Evolutionary conservation across 208 protist genomes (phyloP), one percentile per base, ranked within the genome.

Genomic region (Acanthamoeba sp.): DNA sequence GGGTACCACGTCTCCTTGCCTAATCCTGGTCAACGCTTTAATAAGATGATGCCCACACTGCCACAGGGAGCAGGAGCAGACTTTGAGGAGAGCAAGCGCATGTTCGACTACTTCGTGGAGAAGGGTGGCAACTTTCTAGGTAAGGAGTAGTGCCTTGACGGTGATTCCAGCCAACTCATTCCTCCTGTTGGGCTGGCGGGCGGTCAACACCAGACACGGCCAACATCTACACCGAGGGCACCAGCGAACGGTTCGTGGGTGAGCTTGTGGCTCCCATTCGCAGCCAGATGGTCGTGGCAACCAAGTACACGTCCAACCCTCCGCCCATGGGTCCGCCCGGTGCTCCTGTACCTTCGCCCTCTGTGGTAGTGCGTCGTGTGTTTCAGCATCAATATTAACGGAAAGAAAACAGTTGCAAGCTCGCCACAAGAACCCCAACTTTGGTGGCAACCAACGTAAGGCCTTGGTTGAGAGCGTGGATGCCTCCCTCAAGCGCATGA

Each of bases 141-240:
- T 76, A 76, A 24, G 0, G 32, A 3, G 45, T 6, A 0, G 7
- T 62, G 24, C 55, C 18, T 62, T 6, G 22, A 55, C 6, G n/a
- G n/a, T n/a, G n/a, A n/a, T n/a, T n/a, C n/a, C n/a, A n/a, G n/a
- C n/a, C n/a, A n/a, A n/a, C n/a, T n/a, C n/a, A n/a, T n/a, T n/a
- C n/a, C n/a, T n/a, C 55, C 16, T 29, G 29, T 38, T 76, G 16
- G 66, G n/a, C 18, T 2, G 22, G 62, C 14, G 1, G 22, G 20
- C 14, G 2, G 18, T 69, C 62, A 27, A 10, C 1, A 22, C 62
- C 45, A 76, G 66, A 76, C 66, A 76, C 66, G 32, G 66, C 66
- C 32, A 76, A 76, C n/a, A 1, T 76, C 66, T 76, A 76, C 66
- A 76, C 66, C 16, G n/a, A n/a, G 14, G 66, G 66, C 66, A 76